These are phyloP conservation scores for Hirsutella thompsonii DNA, from an alignment of 2,329 filamentous ascomycete genomes.

Conservation along the genomic window DNA sequence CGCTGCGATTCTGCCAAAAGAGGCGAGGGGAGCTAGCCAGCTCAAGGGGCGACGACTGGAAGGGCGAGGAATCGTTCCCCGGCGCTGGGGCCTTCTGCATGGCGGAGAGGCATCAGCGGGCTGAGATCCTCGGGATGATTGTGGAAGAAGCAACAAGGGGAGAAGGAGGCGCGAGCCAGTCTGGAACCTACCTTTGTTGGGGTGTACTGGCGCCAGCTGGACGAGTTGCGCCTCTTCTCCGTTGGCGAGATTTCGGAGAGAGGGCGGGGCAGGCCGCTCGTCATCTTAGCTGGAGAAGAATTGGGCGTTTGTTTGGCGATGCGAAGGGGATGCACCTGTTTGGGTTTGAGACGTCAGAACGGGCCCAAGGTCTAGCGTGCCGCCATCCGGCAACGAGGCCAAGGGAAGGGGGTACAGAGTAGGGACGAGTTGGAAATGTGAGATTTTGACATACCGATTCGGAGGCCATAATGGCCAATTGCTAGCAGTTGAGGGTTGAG, in stretches of 20 bases:
- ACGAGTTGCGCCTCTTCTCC: conserved; percentile 80
- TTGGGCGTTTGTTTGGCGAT: conserved; percentile 54
- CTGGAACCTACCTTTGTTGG: conserved; percentile 23
- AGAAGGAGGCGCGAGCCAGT: background rate
- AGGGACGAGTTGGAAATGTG: conserved; percentile 2
- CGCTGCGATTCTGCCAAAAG: conserved; percentile 79
- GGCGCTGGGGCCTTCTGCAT: conserved; percentile 49
- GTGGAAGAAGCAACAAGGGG: background rate
- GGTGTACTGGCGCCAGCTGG: conserved; percentile 63
- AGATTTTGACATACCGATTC: conserved; percentile 21
- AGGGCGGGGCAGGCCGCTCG: conserved; percentile 52
- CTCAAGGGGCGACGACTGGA: conserved; percentile 70
- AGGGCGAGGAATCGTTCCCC: conserved; percentile 65
- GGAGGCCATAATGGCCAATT: conserved; percentile 20
- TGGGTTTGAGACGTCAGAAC: conserved; percentile 3
- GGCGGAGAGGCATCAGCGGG: conserved; percentile 14
- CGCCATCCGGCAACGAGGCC: no score
- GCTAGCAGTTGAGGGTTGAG: conserved; percentile 9
- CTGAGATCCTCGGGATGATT: background rate
- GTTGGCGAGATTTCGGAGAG: conserved; percentile 82
- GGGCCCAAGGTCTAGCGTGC: background rate
- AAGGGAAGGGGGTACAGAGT: background rate
- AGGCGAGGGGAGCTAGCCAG: conserved; percentile 61
- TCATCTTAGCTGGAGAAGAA: conserved; percentile 51
- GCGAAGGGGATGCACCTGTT: conserved; percentile 62